These are phyloP conservation scores for Ganoderma multipileum DNA, from an alignment of 1,284 basidiomycete genomes.

Conservation along the genomic window DNA sequence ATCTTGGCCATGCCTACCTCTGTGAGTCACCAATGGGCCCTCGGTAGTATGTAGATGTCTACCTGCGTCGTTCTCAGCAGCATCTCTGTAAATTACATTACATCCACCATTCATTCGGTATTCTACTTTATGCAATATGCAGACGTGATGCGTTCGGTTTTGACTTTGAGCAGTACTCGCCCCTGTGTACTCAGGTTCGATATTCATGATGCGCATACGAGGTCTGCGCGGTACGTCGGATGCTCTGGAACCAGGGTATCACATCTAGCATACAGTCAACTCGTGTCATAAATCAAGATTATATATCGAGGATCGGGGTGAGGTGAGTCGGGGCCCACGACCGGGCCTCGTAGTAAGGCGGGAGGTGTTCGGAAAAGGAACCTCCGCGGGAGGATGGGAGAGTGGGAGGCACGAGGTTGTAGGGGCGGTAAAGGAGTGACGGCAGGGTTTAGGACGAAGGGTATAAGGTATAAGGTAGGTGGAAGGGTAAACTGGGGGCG, in stretches of 20 bases:
- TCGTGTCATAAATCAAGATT: slow-evolving; percentile 28
- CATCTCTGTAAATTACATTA: slow-evolving; percentile 8
- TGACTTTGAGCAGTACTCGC: too few species aligned
- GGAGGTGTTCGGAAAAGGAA: slow-evolving; percentile 6
- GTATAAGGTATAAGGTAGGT: slow-evolving; percentile 35
- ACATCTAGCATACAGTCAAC: slow-evolving; percentile 30
- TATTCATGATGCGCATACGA: background rate
- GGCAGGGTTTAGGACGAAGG: slow-evolving; percentile 26
- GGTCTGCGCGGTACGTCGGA: background rate
- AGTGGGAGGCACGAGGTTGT: background rate
- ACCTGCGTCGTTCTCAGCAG: slow-evolving; percentile 8
- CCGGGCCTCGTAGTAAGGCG: slow-evolving; percentile 1
- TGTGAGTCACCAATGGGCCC: background rate
- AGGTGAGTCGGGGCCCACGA: slow-evolving; percentile 6
- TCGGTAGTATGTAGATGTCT: background rate
- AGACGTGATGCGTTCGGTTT: background rate
- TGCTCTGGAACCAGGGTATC: slow-evolving; percentile 24
- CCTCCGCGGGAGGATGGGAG: slow-evolving; percentile 1
- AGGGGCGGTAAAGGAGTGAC: slow-evolving; percentile 33
- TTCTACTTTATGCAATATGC: background rate
- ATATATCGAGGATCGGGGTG: too few species aligned
- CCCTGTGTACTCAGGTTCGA: background rate
- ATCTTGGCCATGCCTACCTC: background rate
- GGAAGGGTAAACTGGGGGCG: slow-evolving; percentile 15
- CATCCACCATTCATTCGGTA: background rate